These are phyloP conservation scores for Simplicillium sp. DNA, from an alignment of 2,329 filamentous ascomycete genomes.

Conservation along the genomic window DNA sequence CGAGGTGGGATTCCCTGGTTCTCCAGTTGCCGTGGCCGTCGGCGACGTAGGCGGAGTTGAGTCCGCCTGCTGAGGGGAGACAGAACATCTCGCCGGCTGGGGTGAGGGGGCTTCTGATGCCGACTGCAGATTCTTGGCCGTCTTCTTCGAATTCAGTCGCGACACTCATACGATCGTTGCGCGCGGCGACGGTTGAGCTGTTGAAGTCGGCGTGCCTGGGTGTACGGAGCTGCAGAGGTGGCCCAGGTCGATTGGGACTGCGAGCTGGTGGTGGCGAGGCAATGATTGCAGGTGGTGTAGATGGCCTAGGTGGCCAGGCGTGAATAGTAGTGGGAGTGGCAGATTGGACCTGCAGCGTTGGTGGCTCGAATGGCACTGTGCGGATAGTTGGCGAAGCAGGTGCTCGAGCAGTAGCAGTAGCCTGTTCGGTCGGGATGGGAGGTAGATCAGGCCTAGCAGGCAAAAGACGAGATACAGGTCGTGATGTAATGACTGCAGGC, in stretches of 20 bases:
- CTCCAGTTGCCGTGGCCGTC: slow-evolving; percentile 47
- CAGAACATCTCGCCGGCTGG: slow-evolving; percentile 37
- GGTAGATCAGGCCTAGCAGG: slow-evolving; percentile 35
- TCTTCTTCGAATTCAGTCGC: slow-evolving; percentile 46
- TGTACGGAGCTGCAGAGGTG: slow-evolving; percentile 2
- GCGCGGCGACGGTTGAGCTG: not conserved
- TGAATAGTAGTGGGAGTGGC: slow-evolving; percentile 3
- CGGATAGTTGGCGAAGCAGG: slow-evolving; percentile 2
- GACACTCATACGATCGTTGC: slow-evolving; percentile 27
- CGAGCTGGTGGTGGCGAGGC: not conserved
- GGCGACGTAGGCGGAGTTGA: slow-evolving; percentile 33
- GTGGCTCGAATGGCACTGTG: not conserved
- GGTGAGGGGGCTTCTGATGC: slow-evolving; percentile 16
- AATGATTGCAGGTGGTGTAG: not conserved
- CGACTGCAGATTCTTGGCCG: slow-evolving; percentile 14
- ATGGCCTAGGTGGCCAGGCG: slow-evolving; percentile 18
- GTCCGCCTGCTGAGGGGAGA: slow-evolving; percentile 28
- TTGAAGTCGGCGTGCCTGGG: slow-evolving; percentile 5
- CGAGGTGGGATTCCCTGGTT: slow-evolving; percentile 27
- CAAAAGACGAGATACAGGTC: slow-evolving; percentile 32
- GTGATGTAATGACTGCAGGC: slow-evolving; percentile 10
- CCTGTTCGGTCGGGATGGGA: slow-evolving; percentile 4
- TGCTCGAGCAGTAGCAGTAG: slow-evolving; percentile 6
- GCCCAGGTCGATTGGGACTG: not conserved
- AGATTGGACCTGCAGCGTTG: slow-evolving; percentile 2